These are phyloP conservation scores for Trametes elegans DNA, from an alignment of 768 basidiomycete genomes.

Conservation along the genomic window DNA sequence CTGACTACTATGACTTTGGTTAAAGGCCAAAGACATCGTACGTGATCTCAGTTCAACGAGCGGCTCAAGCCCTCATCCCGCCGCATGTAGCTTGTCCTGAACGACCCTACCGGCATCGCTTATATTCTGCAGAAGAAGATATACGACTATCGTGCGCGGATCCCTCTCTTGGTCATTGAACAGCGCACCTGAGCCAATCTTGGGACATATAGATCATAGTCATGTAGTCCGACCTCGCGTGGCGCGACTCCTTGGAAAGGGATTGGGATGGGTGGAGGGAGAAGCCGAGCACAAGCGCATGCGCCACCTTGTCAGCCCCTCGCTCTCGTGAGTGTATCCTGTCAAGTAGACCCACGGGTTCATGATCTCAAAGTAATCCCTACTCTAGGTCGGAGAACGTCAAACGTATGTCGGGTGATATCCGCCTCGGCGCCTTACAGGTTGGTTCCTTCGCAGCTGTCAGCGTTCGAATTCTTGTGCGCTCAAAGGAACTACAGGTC, in stretches of 20 bases:
- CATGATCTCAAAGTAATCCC: background rate
- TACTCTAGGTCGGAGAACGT: constrained; percentile 2
- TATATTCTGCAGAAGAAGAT: constrained; percentile 21
- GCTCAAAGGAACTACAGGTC: no score
- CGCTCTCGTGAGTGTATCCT: constrained; percentile 16
- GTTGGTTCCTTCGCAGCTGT: background rate
- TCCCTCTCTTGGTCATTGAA: no score
- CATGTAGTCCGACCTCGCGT: constrained; percentile 34
- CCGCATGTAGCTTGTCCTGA: constrained; percentile 18
- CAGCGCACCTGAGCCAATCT: background rate
- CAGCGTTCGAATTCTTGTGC: no score
- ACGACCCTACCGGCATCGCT: constrained; percentile 23
- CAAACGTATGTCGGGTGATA: constrained; percentile 9
- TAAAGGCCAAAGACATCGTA: background rate
- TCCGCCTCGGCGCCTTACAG: background rate
- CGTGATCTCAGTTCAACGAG: background rate
- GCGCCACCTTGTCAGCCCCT: constrained; percentile 19
- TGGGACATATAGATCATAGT: constrained; percentile 17
- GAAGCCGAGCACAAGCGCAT: constrained; percentile 33
- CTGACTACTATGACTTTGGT: background rate
- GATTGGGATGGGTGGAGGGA: constrained; percentile 39
- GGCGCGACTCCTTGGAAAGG: constrained; percentile 33
- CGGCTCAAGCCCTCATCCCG: background rate
- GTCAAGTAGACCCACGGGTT: background rate
- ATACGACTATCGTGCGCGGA: constrained; percentile 18